Evolutionary conservation across 495 filamentous ascomycete genomes (phyloP), one percentile per base, ranked within the genome.

Genomic region (Hypoxylon lienhwacheense): DNA sequence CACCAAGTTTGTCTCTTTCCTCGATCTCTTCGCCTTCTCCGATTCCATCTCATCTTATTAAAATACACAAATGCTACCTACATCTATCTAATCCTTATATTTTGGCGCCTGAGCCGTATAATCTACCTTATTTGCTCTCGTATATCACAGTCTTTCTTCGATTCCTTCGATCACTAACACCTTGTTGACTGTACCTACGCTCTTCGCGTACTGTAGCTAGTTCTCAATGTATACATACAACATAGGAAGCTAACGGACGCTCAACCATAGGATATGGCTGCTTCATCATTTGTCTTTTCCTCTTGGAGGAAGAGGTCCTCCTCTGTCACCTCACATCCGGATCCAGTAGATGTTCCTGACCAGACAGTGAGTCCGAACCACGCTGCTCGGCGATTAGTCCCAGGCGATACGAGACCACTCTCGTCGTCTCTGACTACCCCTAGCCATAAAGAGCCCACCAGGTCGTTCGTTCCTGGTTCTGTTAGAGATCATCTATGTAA

Each of bases 381-480:
- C 28, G 54, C n/a, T n/a, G 39, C 17, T 43, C 39, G n/a, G 21
- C 60, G 42, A 17, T 32, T 53, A 10, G 20, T 43, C 11, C 39
- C 53, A 29, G 36, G 28, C 31, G 72, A 77, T 60, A 46, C 41
- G 7, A 65, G 55, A 34, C 53, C 48, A 16, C 57, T 77, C 14
- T 72, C 70, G 22, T 72, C 73, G 24, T 75, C 74, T 19, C 51
- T 73, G 12, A 67, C 66, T 19, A 72, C 74, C 10, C 40, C 63
- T 14, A 62, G 15, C 41, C 77, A 86, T 55, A 77, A 85, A 62
- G 85, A 87, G 26, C 87, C 88, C 5, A 83, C 82, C 31, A 80
- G 90, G 45, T 92, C 89, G 3, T 93, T 88, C 55, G 84, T 88
- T 46, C 88, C 91, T 53, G 81, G 87, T 24, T 85, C 88, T 4